A percentile compares a stretch with the other conserved stretches of the same genome.
Evolutionary conservation across 441 rosid species (phyloP).

Genomic region (Adansonia grandidieri): DNA sequence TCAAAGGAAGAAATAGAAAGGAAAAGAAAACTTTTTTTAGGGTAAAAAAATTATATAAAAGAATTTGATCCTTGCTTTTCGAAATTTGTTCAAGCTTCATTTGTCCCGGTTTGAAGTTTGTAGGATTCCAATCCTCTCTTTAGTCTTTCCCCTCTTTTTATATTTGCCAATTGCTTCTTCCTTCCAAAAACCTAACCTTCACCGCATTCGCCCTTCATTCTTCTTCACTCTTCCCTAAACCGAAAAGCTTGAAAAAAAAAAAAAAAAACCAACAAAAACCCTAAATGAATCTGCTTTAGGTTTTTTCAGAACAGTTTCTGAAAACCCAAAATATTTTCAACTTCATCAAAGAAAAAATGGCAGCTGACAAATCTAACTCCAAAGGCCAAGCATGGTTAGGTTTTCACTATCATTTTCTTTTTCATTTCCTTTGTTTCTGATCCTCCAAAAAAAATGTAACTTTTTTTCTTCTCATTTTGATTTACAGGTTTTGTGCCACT

Average conservation of each 20-base stretch:
- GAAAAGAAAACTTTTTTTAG: constrained; percentile 18
- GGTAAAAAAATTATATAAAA: constrained; percentile 16
- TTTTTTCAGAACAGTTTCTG: constrained; percentile 25
- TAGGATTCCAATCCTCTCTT: constrained; percentile 41
- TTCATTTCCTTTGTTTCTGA: not conserved
- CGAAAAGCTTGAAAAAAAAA: not conserved
- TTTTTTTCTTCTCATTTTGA: not conserved
- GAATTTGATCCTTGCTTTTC: constrained; percentile 41
- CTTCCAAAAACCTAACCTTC: constrained; percentile 23
- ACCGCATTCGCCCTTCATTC: not conserved
- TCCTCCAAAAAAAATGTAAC: not conserved
- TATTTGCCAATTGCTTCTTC: constrained; percentile 19
- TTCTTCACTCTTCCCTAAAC: not conserved
- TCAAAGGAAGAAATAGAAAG: constrained; percentile 16
- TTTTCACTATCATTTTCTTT: not conserved
- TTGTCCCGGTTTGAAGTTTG: constrained; percentile 47
- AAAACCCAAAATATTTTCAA: not conserved
- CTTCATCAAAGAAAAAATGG: constrained; percentile 45
- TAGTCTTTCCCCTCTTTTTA: not conserved
- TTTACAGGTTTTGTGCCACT: constrained; percentile 69
- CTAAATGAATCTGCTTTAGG: constrained; percentile 41
- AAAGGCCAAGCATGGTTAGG: constrained; percentile 94
- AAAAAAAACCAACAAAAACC: not conserved
- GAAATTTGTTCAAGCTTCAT: constrained; percentile 46
- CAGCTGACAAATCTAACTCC: constrained; percentile 63